Evolutionary conservation across 2,329 filamentous ascomycete genomes (phyloP), one percentile per base, ranked within the genome.

Genomic region (Scedosporium dehoogii): DNA sequence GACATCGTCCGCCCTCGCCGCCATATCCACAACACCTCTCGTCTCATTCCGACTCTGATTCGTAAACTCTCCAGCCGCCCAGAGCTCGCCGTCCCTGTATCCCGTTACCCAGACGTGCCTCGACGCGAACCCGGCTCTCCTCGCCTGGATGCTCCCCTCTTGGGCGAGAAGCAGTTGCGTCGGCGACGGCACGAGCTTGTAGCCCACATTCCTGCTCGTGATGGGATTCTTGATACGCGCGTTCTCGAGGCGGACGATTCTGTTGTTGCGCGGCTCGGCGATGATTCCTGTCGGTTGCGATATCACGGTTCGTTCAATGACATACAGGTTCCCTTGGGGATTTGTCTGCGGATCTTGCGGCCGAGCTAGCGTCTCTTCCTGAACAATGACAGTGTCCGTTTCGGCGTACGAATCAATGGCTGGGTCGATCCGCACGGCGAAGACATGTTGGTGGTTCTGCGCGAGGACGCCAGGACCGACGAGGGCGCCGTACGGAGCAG

Each of bases 391-490:
- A 65, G 85, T 87, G 2, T 75, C 71, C 68, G 68, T 80, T 67
- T 23, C 79, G 74, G 65, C 65, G 64, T 67, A 75, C 27, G 66
- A 70, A 65, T 88, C 85, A 46, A 88, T 79, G 7, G 82, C 82
- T 0, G 86, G 85, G 66, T 90, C 86, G 58, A 90, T 82, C 1
- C 87, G 79, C 51, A 85, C 73, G 25, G 78, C 81, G 69, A 90
- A 89, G 53, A 90, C 78, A 72, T 90, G 87, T 70, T 90, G 87
- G 66, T 90, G 87, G 70, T 88, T 85, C 64, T 85, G 85, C 0
- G 87, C 87, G 1, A 90, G 73, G 0, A 86, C 82, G 0, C 87
- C 87, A 0, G 84, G 81, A 0, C 79, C 78, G 1, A 91, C 86
- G 0, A 88, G 76, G 62, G 83, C 88, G 21, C 85, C 85, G 69